Conservation (phyloP, 176 grass and related monocot species). For the Zoysia pacifica region DNA sequence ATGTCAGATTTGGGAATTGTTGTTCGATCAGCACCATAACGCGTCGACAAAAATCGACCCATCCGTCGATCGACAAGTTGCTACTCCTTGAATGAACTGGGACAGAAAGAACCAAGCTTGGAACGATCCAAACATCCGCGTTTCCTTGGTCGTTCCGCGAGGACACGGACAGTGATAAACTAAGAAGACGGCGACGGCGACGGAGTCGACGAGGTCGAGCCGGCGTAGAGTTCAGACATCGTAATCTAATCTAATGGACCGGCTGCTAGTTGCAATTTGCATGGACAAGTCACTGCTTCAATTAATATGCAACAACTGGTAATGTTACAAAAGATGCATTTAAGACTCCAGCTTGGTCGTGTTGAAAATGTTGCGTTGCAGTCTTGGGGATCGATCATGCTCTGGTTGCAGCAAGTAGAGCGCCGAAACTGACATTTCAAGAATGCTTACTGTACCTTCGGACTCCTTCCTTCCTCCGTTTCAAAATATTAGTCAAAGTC, state of each 20-base stretch:
- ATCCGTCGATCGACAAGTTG: neutral
- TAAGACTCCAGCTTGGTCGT: neutral
- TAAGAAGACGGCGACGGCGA: neutral
- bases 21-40: no score
- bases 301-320: constrained; percentile 2
- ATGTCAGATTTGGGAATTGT: no score
- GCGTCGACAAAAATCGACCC: neutral
- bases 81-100: neutral
- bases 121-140: neutral
- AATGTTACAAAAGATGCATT: neutral
- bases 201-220: neutral
- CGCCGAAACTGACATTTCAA: neutral
- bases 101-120: neutral
- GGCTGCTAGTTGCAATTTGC: neutral
- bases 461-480: no score
- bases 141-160: neutral
- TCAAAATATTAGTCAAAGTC: no score
- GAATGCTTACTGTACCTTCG: neutral
- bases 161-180: neutral
- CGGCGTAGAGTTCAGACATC: neutral
- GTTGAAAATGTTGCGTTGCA: constrained; percentile 8
- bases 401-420: neutral
- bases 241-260: neutral
- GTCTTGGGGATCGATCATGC: neutral
- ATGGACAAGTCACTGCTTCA: neutral